phyloP scores from a whole-genome alignment of 2,329 filamentous ascomycete genomes.

The Exserohilum turcica region DNA sequence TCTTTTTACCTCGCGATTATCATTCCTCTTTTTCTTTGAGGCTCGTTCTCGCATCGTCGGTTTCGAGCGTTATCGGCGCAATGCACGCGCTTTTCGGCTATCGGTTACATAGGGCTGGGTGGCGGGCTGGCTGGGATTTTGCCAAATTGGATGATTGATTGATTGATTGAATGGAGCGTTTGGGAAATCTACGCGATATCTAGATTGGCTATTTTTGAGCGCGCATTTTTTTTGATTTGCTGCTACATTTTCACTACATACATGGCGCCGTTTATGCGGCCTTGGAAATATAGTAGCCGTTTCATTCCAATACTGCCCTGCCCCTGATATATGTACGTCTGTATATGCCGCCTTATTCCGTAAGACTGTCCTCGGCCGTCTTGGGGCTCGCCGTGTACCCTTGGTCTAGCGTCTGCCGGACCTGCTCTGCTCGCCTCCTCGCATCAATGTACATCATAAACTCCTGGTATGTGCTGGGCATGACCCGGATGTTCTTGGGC shows the following conservation, averaged over 20 bases:
- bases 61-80: slow-evolving; percentile 4
- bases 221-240: background rate
- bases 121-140: no score
- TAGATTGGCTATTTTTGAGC: background rate
- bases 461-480: slow-evolving; percentile 67
- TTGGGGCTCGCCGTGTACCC: slow-evolving; percentile 36
- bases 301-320: background rate
- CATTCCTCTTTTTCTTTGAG: slow-evolving; percentile 1
- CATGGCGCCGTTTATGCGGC: background rate
- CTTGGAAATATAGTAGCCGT: background rate
- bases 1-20: background rate
- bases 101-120: no score
- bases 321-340: background rate
- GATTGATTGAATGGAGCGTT: slow-evolving; percentile 3
- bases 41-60: background rate
- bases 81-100: background rate
- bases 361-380: slow-evolving; percentile 44
- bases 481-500: slow-evolving; percentile 67
- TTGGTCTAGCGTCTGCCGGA: slow-evolving; percentile 45
- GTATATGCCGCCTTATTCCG: slow-evolving; percentile 36
- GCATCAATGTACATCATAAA: slow-evolving; percentile 71
- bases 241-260: background rate
- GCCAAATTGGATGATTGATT: background rate
- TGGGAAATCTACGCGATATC: background rate
- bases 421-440: slow-evolving; percentile 59